Conservation (phyloP, 192 early-diverging fungal species). For the Allomyces macrogynus region DNA sequence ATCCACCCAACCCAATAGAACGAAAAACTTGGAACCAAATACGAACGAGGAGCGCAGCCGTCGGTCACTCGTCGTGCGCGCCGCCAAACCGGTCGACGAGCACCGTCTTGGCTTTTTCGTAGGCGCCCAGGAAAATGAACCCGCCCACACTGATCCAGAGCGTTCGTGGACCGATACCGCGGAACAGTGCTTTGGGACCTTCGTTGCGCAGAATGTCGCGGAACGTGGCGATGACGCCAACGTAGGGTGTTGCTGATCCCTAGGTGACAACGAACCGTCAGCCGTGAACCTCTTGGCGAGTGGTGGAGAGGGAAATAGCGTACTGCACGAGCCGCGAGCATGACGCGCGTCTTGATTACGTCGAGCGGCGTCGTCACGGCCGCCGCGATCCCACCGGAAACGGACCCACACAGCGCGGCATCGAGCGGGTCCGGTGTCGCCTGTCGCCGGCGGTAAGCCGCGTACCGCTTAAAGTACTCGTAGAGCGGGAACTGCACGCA, state of each 20-base stretch:
- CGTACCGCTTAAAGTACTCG: conserved; percentile 62
- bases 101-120: conserved; percentile 52
- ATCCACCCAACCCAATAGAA: not conserved
- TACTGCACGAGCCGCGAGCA: conserved; percentile 61
- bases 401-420: conserved; percentile 63
- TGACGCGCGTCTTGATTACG: conserved; percentile 86
- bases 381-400: conserved; percentile 78
- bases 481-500: conserved; percentile 94
- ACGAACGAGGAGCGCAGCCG: not conserved
- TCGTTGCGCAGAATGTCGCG: conserved; percentile 54
- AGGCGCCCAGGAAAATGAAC: conserved; percentile 83
- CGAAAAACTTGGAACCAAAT: too few relatives aligned
- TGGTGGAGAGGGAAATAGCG: not conserved
- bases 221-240: conserved; percentile 48
- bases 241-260: conserved; percentile 32
- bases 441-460: conserved; percentile 4
- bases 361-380: conserved; percentile 85
- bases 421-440: conserved; percentile 45
- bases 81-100: conserved; percentile 5
- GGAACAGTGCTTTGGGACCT: conserved; percentile 53
- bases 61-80: not conserved
- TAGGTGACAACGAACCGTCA: not conserved
- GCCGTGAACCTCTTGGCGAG: not conserved
- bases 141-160: conserved; percentile 93
- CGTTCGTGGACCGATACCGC: conserved; percentile 81